Evolutionary conservation across 305 asterid species (phyloP), one percentile per base, ranked within the genome.

Genomic region (Solanum hybrid): DNA sequence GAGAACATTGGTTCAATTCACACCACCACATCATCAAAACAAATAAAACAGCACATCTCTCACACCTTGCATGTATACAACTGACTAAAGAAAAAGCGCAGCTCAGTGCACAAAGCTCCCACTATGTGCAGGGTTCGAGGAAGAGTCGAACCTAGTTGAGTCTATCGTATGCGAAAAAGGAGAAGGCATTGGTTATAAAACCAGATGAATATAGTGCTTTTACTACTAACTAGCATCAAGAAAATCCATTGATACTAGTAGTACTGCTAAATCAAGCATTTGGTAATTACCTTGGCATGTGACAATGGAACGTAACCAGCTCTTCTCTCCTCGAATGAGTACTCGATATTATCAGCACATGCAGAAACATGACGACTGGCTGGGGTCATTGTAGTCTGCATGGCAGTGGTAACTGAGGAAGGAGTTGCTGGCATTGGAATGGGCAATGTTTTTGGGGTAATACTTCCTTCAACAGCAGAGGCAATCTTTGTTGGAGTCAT

Each of bases 301-400:
- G 86, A 76, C 40, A 56, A 32, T 56, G 88, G 76, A 85, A 31
- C 40, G 87, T 90, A 91, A 45, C 93, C 91, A 3, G 92, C 92
- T 86, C 94, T 89, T 89, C 86, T 93, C 86, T 93, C 95, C 92
- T 93, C 95, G 72, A 91, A 93, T 17, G 95, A 93, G 38, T 86
- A 91, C 26, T 93, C 94, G 6, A 90, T 27, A 24, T 35, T 76
- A 34, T 89, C 90, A 72, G 82, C 78, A 51, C 81, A 85, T 1
- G 17, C 86, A 90, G 87, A 88, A 89, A 91, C 77, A 60, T 37
- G 45, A 13, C 87, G 90, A 27, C 89, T 88, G 24, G 90, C 90
- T 1, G 94, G 95, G 27, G 94, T 93, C 88, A 88, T 90, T 31
- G 92, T 89, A 12, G 91, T 90, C 88, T 92, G 93, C 94, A 92